phyloP scores from a whole-genome alignment of 2,329 filamentous ascomycete genomes.

The Pseudogymnoascus sp. region DNA sequence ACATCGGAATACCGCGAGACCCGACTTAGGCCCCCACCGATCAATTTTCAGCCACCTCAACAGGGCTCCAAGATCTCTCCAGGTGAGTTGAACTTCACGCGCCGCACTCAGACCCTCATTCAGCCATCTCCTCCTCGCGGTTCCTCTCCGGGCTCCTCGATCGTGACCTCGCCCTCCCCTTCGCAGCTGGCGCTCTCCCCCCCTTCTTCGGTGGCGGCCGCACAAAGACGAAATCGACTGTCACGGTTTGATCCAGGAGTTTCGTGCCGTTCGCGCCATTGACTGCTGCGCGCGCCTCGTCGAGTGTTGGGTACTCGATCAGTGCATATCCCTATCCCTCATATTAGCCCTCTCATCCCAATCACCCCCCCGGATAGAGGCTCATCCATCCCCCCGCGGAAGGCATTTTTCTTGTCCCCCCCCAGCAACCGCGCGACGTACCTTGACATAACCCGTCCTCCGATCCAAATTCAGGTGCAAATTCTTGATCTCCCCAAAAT shows the following conservation, averaged over 20 bases:
- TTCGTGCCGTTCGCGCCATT: slow-evolving; percentile 71
- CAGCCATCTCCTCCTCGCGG: background rate
- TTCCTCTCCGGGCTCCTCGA: slow-evolving; percentile 28
- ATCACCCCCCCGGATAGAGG: background rate
- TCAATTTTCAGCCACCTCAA: background rate
- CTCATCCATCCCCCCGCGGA: background rate
- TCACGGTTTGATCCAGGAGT: slow-evolving; percentile 72
- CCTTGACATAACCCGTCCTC: slow-evolving; percentile 81
- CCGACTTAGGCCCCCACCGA: background rate
- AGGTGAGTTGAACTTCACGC: background rate
- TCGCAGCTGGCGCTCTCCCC: slow-evolving; percentile 26
- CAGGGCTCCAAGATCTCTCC: background rate
- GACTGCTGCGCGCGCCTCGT: slow-evolving; percentile 75
- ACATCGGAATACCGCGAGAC: background rate
- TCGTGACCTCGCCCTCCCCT: slow-evolving; percentile 27
- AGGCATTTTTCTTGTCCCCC: background rate
- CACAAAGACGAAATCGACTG: slow-evolving; percentile 81
- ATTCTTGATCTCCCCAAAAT: slow-evolving; percentile 83
- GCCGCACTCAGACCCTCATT: background rate
- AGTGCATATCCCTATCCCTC: slow-evolving; percentile 65
- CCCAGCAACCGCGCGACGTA: slow-evolving; percentile 30
- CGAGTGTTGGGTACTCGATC: slow-evolving; percentile 74
- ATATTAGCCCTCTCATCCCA: background rate
- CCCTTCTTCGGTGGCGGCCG: slow-evolving; percentile 60
- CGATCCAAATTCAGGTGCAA: slow-evolving; percentile 76